Evolutionary conservation across 495 filamentous ascomycete species (phyloP).

Genomic region (Baudoinia panamericana): DNA sequence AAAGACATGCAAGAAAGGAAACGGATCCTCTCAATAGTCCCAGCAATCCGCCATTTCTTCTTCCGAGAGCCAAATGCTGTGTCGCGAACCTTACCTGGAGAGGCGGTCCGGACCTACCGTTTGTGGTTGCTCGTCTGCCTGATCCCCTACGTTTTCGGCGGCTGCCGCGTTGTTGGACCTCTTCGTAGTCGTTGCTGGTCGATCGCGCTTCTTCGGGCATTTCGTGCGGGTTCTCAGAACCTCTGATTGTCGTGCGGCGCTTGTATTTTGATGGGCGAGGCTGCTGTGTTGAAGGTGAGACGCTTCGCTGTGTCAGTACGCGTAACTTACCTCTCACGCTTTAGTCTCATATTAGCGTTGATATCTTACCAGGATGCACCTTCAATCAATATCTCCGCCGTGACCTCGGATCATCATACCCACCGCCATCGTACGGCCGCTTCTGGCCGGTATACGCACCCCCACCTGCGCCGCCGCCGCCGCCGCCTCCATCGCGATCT

Average conservation of each 20-base stretch:
- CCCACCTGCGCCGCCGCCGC: constrained; percentile 36
- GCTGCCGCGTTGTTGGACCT: too few relatives aligned
- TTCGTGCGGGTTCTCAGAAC: constrained; percentile 4
- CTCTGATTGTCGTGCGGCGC: neutral
- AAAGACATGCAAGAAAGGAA: constrained; percentile 5
- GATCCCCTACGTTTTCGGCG: too few relatives aligned
- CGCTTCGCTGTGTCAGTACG: constrained; percentile 20
- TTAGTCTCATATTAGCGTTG: neutral
- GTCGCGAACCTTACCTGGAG: too few relatives aligned
- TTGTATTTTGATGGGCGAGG: neutral
- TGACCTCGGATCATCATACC: constrained; percentile 44
- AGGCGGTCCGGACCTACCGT: too few relatives aligned
- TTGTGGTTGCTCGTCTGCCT: too few relatives aligned
- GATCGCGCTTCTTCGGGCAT: neutral
- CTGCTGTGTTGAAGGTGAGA: constrained; percentile 1
- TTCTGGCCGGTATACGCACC: constrained; percentile 49
- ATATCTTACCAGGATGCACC: constrained; percentile 3
- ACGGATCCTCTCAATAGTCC: constrained; percentile 12
- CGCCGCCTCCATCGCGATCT: constrained; percentile 38
- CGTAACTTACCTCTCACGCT: constrained; percentile 5
- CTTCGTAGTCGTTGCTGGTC: neutral
- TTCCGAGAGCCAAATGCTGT: too few relatives aligned
- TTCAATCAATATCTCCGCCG: constrained; percentile 26
- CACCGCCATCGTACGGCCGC: constrained; percentile 33
- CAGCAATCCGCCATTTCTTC: neutral